These are phyloP conservation scores for Osmanthus fragrans DNA, from an alignment of 257 asterid genomes.

Conservation along the genomic window DNA sequence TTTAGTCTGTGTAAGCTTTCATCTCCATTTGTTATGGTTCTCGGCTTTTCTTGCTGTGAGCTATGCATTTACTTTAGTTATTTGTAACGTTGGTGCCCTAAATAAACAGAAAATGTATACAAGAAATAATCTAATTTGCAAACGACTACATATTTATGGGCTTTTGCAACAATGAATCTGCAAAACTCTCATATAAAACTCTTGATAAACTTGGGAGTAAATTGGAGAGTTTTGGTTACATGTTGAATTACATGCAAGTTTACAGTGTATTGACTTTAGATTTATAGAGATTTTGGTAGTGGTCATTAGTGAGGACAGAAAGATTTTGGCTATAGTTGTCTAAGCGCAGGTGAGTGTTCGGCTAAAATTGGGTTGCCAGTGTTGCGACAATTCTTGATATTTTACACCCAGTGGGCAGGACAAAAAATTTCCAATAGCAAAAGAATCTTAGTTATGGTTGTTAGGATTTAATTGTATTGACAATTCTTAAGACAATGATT, in stretches of 20 bases:
- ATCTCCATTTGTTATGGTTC: slow-evolving; percentile 19
- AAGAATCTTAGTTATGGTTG: too few relatives aligned
- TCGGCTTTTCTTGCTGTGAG: slow-evolving; percentile 3
- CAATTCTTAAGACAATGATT: too few relatives aligned
- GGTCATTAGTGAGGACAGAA: background rate
- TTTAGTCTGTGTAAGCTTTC: slow-evolving; percentile 15
- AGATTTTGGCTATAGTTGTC: too few relatives aligned
- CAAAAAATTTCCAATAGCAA: too few relatives aligned
- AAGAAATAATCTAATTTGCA: background rate
- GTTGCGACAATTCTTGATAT: too few relatives aligned
- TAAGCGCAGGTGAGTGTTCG: too few relatives aligned
- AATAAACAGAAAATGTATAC: slow-evolving; percentile 21
- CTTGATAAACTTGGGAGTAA: background rate
- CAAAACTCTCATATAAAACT: background rate
- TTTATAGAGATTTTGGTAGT: background rate
- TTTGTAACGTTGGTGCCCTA: slow-evolving; percentile 19
- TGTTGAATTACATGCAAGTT: background rate
- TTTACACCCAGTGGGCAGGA: too few relatives aligned
- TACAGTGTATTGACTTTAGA: background rate
- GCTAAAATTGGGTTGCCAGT: too few relatives aligned
- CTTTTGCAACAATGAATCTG: slow-evolving; percentile 2
- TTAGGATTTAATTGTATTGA: too few relatives aligned
- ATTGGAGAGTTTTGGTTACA: background rate
- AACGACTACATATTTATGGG: slow-evolving; percentile 18
- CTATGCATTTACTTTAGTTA: slow-evolving; percentile 8